These are phyloP conservation scores for Alternaria burnsii DNA, from an alignment of 2,329 filamentous ascomycete species.

Conservation along the genomic window DNA sequence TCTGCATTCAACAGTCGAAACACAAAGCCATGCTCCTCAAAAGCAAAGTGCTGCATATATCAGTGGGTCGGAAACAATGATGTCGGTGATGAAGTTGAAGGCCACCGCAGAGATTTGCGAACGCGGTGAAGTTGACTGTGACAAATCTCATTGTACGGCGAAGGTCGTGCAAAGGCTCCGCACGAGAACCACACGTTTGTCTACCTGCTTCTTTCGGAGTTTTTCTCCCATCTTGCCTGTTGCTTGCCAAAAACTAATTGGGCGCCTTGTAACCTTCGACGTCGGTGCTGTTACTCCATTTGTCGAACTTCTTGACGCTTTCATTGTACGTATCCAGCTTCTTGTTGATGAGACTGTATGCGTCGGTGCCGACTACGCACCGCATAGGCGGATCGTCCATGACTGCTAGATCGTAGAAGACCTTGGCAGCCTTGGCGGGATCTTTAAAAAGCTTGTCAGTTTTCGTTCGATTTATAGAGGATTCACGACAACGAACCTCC, in stretches of 20 bases:
- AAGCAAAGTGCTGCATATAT: not conserved
- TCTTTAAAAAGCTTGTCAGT: conserved; percentile 43
- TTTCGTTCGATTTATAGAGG: too few species aligned
- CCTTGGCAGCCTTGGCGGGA: conserved; percentile 58
- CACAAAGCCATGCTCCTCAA: not conserved
- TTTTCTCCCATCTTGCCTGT: not conserved
- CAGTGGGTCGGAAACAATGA: not conserved
- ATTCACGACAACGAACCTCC: conserved; percentile 38
- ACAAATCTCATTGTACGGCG: not conserved
- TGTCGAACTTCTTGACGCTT: conserved; percentile 61
- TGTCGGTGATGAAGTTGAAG: not conserved
- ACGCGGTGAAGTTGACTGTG: not conserved
- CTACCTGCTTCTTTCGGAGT: conserved; percentile 1
- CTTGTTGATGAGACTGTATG: conserved; percentile 57
- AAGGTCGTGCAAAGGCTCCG: not conserved
- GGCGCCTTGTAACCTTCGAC: conserved; percentile 51
- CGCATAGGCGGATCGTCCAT: conserved; percentile 63
- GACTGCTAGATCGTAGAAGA: conserved; percentile 64
- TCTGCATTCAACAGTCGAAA: not conserved
- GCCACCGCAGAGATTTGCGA: not conserved
- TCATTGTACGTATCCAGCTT: conserved; percentile 62
- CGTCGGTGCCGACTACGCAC: conserved; percentile 63
- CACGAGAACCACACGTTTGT: not conserved
- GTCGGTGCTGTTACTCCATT: conserved; percentile 60
- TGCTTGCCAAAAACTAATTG: conserved; percentile 14